These are phyloP conservation scores for Camellia lanceoleosa DNA, from an alignment of 148 eudicot genomes.

Conservation along the genomic window DNA sequence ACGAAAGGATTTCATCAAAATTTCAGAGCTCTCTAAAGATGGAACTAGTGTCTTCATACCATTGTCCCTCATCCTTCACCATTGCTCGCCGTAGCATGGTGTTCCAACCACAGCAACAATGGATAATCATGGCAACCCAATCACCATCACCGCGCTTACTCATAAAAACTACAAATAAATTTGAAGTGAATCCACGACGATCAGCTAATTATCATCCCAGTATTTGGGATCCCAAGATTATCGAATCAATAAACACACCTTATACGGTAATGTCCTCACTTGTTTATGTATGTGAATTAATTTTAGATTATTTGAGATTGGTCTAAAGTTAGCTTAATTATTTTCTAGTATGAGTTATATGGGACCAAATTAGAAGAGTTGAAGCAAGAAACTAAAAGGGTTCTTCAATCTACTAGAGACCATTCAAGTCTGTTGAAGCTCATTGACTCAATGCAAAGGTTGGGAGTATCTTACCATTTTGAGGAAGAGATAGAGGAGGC, in stretches of 20 bases:
- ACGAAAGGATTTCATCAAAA: no score
- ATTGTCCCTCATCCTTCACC: no score
- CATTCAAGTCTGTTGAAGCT: neutral
- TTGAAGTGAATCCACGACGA: neutral
- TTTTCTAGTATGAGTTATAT: conserved; percentile 1
- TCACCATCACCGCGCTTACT: no score
- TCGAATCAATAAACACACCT: conserved; percentile 4
- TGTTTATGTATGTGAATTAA: no score
- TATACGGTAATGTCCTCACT: neutral
- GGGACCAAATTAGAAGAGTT: neutral
- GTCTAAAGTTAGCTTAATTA: neutral
- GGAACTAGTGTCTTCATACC: no score
- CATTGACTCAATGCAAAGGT: conserved; percentile 10
- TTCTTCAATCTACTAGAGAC: neutral
- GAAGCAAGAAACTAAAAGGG: conserved; percentile 6
- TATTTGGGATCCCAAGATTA: conserved; percentile 6
- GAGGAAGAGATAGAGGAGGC: conserved; percentile 6
- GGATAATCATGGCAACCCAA: no score
- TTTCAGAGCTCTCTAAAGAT: no score
- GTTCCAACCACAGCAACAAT: no score
- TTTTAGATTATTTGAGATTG: no score
- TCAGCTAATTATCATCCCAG: conserved; percentile 14
- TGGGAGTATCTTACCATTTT: conserved; percentile 15
- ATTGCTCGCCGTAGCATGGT: no score
- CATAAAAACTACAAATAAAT: neutral